Percentiles rank a stretch among this genome's conserved stretches.
These are phyloP conservation scores for Penicillium samsonianum DNA, from an alignment of 495 filamentous ascomycete genomes.

Conservation along the genomic window DNA sequence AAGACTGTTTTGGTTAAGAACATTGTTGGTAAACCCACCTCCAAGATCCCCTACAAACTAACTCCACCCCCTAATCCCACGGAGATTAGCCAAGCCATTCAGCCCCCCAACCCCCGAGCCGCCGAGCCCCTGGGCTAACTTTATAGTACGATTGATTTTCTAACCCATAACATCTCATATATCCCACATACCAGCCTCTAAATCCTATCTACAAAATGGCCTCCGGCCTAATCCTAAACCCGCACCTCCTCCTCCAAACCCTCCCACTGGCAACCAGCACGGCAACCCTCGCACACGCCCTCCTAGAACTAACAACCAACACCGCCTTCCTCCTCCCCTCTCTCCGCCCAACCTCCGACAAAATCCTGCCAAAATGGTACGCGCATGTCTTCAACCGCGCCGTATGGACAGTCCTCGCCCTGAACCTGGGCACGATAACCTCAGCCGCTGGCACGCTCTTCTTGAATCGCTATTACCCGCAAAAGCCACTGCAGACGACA, in stretches of 20 bases:
- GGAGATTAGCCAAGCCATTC: too few species aligned
- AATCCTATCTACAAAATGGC: too few species aligned
- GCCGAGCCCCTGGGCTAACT: too few species aligned
- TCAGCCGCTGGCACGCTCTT: constrained; percentile 14
- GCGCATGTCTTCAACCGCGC: constrained; percentile 16
- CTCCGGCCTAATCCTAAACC: constrained; percentile 41
- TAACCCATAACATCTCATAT: too few species aligned
- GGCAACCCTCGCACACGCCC: constrained; percentile 36
- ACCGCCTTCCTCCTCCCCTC: constrained; percentile 12
- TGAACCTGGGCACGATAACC: constrained; percentile 19
- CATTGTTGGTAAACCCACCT: too few species aligned
- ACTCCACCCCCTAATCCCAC: too few species aligned
- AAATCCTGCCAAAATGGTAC: constrained; percentile 22
- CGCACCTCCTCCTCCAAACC: constrained; percentile 35
- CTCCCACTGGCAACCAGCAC: constrained; percentile 44
- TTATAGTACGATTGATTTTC: too few species aligned
- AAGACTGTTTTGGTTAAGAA: too few species aligned
- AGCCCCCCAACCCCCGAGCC: too few species aligned
- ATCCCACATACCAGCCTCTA: too few species aligned
- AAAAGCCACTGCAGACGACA: constrained; percentile 10
- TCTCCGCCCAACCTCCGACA: constrained; percentile 18
- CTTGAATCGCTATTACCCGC: neutral
- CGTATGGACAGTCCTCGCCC: constrained; percentile 13
- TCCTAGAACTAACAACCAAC: constrained; percentile 35
- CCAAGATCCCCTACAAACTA: too few species aligned